Evolutionary conservation across 371 early-diverging fungal species (phyloP).

Genomic region (Syncephalastrum racemosum): DNA sequence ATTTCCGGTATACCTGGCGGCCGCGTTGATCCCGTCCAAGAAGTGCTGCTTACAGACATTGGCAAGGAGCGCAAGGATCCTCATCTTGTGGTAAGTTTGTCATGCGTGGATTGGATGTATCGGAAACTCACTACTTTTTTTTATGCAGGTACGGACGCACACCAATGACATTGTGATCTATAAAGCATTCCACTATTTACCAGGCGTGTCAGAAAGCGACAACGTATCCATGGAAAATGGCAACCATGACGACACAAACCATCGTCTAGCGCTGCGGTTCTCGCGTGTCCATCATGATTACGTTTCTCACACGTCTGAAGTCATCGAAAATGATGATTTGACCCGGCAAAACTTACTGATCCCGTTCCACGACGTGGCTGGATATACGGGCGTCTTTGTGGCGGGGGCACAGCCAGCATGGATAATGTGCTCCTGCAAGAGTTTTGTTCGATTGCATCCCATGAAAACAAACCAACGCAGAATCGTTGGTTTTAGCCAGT

Average conservation of each 20-base stretch:
- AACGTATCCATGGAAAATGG: slow-evolving; percentile 5
- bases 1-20: not conserved
- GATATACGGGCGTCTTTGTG: slow-evolving; percentile 88
- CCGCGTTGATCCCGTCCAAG: slow-evolving; percentile 54
- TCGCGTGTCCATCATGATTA: slow-evolving; percentile 70
- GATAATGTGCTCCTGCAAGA: slow-evolving; percentile 72
- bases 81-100: slow-evolving; percentile 64
- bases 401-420: slow-evolving; percentile 80
- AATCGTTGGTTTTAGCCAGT: slow-evolving; percentile 73
- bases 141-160: slow-evolving; percentile 58
- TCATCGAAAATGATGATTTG: not conserved
- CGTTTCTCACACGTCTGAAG: slow-evolving; percentile 54
- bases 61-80: slow-evolving; percentile 61
- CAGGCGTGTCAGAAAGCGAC: slow-evolving; percentile 25
- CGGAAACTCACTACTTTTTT: not conserved
- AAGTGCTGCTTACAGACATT: slow-evolving; percentile 68
- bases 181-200: slow-evolving; percentile 59
- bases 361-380: slow-evolving; percentile 68
- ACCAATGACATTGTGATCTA: slow-evolving; percentile 76
- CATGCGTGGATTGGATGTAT: not conserved
- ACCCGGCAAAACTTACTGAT: slow-evolving; percentile 42
- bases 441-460: slow-evolving; percentile 79
- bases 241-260: slow-evolving; percentile 17
- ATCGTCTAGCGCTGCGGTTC: slow-evolving; percentile 73
- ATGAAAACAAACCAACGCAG: slow-evolving; percentile 62